Evolutionary conservation across 306 rosid genomes (phyloP), one percentile per base, ranked within the genome.

Genomic region (Nissolia schottii): DNA sequence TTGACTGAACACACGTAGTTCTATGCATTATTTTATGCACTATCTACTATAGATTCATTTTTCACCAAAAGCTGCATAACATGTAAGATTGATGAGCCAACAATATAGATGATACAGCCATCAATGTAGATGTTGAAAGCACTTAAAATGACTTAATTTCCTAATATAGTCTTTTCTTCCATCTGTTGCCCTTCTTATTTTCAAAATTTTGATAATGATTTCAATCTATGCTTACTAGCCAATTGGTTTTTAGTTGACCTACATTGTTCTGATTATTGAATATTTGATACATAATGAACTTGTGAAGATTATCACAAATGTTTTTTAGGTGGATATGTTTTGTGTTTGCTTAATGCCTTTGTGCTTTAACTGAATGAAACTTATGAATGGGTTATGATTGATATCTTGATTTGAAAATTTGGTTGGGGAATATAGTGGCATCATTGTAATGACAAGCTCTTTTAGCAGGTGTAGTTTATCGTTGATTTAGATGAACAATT

Each of bases 401-500:
- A 58, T 32, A 55, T 70, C 27, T 51, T 77, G 16, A 22, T 71
- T 28, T 58, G 38, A 23, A 13, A 62, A 12, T 53, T 50, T 22
- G 56, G 27, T 72, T 46, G 28, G 34, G 53, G 25, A 54, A 16
- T 27, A 24, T n/a, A 24, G 59, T 76, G 32, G 20, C 23, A 4
- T n/a, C n/a, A n/a, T 60, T 59, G 68, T 68, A 28, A 68, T 61
- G 40, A 51, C 54, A 31, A 18, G 1, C 62, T 35, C 13, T 61
- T 73, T 54, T 11, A 41, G 53, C 15, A 14, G 34, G 23, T 11
- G 31, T 29, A 55, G 32, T 37, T 68, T 68, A 61, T 57, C 29
- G 59, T 57, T 57, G 62, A 46, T 71, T 77, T 35, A 43, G 48
- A 54, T 50, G 20, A 23, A 49, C 32, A 58, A 34, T 50, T 70